Conservation (phyloP, 805 yeast species). For the Spathaspora hagerdaliae region DNA sequence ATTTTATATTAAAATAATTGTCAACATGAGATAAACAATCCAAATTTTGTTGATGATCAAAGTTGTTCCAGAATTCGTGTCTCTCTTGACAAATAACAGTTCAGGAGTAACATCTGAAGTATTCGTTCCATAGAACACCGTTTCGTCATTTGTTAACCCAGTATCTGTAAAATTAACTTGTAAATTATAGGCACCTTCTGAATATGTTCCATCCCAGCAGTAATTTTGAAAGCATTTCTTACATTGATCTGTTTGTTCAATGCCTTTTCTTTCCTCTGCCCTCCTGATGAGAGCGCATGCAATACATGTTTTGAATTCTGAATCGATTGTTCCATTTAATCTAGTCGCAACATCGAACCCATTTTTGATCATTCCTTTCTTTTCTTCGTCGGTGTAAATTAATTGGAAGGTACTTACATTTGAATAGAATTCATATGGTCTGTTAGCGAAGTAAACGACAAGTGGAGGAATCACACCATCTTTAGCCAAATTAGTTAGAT, state of each 20-base stretch:
- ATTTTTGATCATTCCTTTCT: conserved; percentile 32
- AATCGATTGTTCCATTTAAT: conserved; percentile 32
- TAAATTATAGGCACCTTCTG: conserved; percentile 9
- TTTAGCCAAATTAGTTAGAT: conserved; percentile 31
- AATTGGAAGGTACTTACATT: conserved; percentile 33
- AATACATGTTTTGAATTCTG: conserved; percentile 34
- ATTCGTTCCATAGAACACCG: conserved; percentile 4
- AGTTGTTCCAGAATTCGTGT: no score
- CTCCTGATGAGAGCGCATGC: conserved; percentile 39
- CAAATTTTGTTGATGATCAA: no score
- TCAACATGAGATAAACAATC: no score
- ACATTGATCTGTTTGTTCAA: conserved; percentile 33
- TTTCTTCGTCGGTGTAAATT: conserved; percentile 30
- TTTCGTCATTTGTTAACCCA: conserved; percentile 25
- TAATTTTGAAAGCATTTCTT: conserved; percentile 31
- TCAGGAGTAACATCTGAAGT: neutral
- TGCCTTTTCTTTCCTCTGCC: conserved; percentile 36
- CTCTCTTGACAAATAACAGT: no score
- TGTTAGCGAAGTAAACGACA: conserved; percentile 35
- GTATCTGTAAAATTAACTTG: conserved; percentile 24
- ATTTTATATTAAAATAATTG: no score
- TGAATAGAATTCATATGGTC: conserved; percentile 30
- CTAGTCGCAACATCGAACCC: conserved; percentile 33
- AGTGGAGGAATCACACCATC: conserved; percentile 36
- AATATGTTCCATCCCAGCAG: conserved; percentile 36